Evolutionary conservation across 768 basidiomycete species (phyloP).

Genomic region (Russula earlei): DNA sequence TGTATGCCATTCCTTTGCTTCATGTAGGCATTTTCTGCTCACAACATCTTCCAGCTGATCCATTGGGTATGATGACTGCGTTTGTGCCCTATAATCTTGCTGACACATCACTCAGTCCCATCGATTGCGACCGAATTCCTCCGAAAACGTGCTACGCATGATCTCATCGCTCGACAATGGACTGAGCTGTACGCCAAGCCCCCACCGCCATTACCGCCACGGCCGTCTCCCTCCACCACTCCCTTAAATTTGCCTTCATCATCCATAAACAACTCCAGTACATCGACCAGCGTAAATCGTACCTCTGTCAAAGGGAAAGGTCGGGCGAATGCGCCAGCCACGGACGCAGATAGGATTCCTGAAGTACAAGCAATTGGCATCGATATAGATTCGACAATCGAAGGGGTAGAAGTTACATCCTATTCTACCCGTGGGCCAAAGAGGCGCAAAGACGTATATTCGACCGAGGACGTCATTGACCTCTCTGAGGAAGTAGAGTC

Average conservation of each 20-base stretch:
- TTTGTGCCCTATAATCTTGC: not conserved
- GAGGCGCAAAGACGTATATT: conserved; percentile 3
- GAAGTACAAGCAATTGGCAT: conserved; percentile 6
- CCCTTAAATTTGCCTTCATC: not conserved
- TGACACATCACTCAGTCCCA: conserved; percentile 21
- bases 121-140: conserved; percentile 27
- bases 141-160: conserved; percentile 29
- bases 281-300: not conserved
- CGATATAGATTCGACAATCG: conserved; percentile 13
- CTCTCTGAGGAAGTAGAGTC: conserved; percentile 12
- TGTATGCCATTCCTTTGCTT: conserved; percentile 38
- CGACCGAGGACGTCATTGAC: conserved; percentile 11
- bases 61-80: conserved; percentile 11
- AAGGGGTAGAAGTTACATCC: conserved; percentile 8
- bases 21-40: not conserved
- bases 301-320: conserved; percentile 17
- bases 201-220: not conserved
- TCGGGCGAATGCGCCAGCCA: conserved; percentile 2
- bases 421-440: conserved; percentile 12
- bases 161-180: conserved; percentile 34
- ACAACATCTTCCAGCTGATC: conserved; percentile 13
- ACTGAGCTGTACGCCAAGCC: conserved; percentile 27
- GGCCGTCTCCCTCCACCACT: not conserved
- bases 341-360: not conserved
- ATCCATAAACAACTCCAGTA: not conserved